A percentile compares a stretch with the other conserved stretches of the same genome.
Evolutionary conservation across 768 basidiomycete genomes (phyloP).

Genomic region (Termitomyces sp.): DNA sequence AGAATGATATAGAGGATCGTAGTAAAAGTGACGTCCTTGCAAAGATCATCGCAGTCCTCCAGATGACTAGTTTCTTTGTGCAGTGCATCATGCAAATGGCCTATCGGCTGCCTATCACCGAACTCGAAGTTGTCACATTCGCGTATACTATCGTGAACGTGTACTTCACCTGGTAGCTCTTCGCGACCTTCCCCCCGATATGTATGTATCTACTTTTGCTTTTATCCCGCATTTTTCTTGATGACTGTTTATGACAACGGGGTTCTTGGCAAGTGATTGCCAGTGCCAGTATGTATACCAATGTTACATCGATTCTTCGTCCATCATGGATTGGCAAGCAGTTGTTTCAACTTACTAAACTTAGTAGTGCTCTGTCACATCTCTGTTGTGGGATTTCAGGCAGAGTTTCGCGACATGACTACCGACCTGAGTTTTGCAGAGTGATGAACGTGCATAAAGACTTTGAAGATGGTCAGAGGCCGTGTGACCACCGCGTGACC

Average conservation of each 20-base stretch:
- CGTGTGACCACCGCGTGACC: slow-evolving; percentile 1
- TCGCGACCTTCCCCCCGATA: neutral
- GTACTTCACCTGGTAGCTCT: neutral
- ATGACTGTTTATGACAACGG: neutral
- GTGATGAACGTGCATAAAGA: no score
- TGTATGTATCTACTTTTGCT: neutral
- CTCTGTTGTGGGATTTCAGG: no score
- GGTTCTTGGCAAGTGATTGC: no score
- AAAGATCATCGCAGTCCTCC: slow-evolving; percentile 7
- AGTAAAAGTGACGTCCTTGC: slow-evolving; percentile 17
- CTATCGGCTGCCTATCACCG: slow-evolving; percentile 8
- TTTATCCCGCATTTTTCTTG: neutral
- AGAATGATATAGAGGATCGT: slow-evolving; percentile 12
- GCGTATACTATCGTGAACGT: slow-evolving; percentile 12
- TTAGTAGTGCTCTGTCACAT: no score
- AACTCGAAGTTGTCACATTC: slow-evolving; percentile 16
- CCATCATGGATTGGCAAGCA: no score
- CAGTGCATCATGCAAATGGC: slow-evolving; percentile 10
- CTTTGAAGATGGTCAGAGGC: no score
- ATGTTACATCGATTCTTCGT: neutral
- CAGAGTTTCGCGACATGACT: no score
- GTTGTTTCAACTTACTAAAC: no score
- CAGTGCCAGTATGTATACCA: no score
- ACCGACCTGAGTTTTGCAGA: no score
- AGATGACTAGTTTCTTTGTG: slow-evolving; percentile 11